Evolutionary conservation across 176 grass and related monocot genomes (phyloP), one percentile per base, ranked within the genome.

Genomic region (Thinopyrum elongatum): DNA sequence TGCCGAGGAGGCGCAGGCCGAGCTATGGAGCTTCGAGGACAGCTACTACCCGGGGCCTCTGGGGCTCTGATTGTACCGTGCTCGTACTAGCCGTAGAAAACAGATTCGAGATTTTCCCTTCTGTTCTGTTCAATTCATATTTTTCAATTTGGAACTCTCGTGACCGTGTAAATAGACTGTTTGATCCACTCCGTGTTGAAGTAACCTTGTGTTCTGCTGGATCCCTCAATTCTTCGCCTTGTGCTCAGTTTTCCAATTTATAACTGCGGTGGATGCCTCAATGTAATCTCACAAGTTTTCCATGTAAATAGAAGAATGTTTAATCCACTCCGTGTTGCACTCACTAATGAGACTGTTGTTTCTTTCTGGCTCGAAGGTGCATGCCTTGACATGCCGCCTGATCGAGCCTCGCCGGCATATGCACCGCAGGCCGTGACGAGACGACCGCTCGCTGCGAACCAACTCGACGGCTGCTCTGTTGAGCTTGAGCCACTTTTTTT

Each of bases 1-100:
- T 25, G 80, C 4, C 19, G 79, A 86, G 23, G 90, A 82, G 3
- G 49, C 57, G 69, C 77, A 82, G 5, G 38, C 74, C 80, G 65
- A 63, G 12, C 91, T 93, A 1, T 95, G 93, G 93, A 91, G 85
- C 89, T 95, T 93, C 86, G 93, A 95, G 0, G 88, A 95, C 53
- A 58, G 53, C 74, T 90, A 51, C 30, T 79, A 82, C 34, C 61
- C 66, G 47, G 2, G 81, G 17, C 79, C 77, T 16, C 81, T 88
- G 1, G 29, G 31, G 29, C 71, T 95, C 63, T 78, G 65, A 92
- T 34, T 65, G 41, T 46, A 17, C 22, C 31, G 25, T 22, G 8
- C 42, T 59, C 19, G 21, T 75, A 0, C 23, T 38, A 12, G 65
- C 57, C 7, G 0, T 46, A 33, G 31, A 30, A 30, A 42, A 7